Conservation (phyloP, 164 flowering plant genomes). For the Nelumbo lutea region DNA sequence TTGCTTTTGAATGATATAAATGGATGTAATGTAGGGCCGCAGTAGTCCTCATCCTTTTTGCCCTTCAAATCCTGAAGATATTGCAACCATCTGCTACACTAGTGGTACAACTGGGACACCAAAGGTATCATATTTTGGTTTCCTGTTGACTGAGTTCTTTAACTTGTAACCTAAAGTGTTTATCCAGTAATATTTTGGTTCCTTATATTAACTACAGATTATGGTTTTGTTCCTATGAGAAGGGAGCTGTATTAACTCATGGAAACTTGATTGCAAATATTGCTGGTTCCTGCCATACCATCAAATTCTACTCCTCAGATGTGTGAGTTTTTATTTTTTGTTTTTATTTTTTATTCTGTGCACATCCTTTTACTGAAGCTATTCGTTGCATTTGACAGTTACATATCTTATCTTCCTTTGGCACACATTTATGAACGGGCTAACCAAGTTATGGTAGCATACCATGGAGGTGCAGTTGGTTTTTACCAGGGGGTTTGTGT, state of each 20-base stretch:
- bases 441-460: slow-evolving; percentile 54
- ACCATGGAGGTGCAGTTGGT: slow-evolving; percentile 84
- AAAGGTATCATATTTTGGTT: slow-evolving; percentile 45
- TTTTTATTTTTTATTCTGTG: background rate
- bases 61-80: slow-evolving; percentile 86
- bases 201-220: background rate
- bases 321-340: slow-evolving; percentile 47
- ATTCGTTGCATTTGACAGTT: slow-evolving; percentile 36
- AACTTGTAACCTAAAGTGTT: background rate
- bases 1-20: background rate
- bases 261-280: slow-evolving; percentile 79
- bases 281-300: slow-evolving; percentile 44
- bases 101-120: slow-evolving; percentile 99
- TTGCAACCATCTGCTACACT: slow-evolving; percentile 96
- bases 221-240: slow-evolving; percentile 3
- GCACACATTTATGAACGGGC: slow-evolving; percentile 95
- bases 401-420: slow-evolving; percentile 94
- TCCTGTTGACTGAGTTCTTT: background rate
- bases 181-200: background rate
- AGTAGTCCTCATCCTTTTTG: slow-evolving; percentile 60
- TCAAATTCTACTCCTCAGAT: slow-evolving; percentile 62
- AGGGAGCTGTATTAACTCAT: slow-evolving; percentile 92
- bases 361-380: slow-evolving; percentile 4
- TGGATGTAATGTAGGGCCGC: slow-evolving; percentile 42
- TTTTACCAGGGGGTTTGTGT: slow-evolving; percentile 91